Base-by-base conservation (phyloP, 768 basidiomycete species). In the Leccinum longicurvipes region DNA sequence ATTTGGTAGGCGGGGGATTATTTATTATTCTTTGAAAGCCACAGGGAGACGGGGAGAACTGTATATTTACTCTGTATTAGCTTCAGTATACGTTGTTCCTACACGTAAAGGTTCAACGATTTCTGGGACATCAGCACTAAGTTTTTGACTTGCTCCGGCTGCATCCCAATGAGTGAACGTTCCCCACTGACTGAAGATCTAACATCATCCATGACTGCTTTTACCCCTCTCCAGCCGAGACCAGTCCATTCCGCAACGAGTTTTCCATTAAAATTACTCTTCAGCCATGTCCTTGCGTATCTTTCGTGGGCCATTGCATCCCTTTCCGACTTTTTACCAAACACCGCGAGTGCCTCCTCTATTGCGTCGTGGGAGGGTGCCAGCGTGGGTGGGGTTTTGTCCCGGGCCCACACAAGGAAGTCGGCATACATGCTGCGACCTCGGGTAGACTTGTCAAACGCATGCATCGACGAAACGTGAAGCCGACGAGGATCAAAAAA, bases 401-500 rank as follows among this genome's bases (percentile, higher is more conserved):
- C 67, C 28, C 73, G 63, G 10, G 74, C 79, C 78, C 79, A 87
- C 8, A 71, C 60, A 5, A 84, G 70, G 53, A 88, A 89, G 48
- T 80, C 77, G 10, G 70, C 66, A 61, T 85, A 87, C 85, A 88
- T 85, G 39, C 60, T 70, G 17, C 87, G 77, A 17, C 76, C 28
- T 65, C 63, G 55, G 74, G 76, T 49, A 75, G 76, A 59, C 81
- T 83, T 60, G 63, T 70, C 48, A 74, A 71, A 14, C 74, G 76
- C 11, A 64, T 60, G 53, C 77, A 77, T 42, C 46, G 66, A 36
- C 62, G 68, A 53, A 51, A 65, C 54, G 15, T 61, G 55, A 50
- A 84, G 75, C 15, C 67, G 61, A 14, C 59, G 63, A 2, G 79
- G 74, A 53, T 79, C 70, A 61, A 85, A 87, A 54, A 81, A 79